phyloP scores from a whole-genome alignment of 768 basidiomycete genomes.

The Calocybe cyanea region DNA sequence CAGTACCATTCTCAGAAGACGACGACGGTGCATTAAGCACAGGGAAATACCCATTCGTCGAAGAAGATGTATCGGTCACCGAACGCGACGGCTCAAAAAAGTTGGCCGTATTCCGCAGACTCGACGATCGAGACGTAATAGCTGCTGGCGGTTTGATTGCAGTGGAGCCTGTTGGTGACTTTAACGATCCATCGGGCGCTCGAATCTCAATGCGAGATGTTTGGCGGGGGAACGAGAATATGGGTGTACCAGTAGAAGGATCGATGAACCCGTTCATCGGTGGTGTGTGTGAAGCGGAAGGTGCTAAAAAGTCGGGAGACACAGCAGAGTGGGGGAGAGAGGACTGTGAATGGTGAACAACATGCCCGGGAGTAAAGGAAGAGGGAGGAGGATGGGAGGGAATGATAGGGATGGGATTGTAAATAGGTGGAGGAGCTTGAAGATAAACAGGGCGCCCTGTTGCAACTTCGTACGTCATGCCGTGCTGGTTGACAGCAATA shows the following conservation, averaged over 20 bases:
- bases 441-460: conserved; percentile 80
- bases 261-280: conserved; percentile 63
- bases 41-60: conserved; percentile 17
- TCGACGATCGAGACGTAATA: conserved; percentile 30
- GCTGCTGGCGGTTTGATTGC: conserved; percentile 23
- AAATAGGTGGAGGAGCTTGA: conserved; percentile 56
- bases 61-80: conserved; percentile 12
- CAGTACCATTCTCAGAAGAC: conserved; percentile 9
- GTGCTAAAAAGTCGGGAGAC: conserved; percentile 61
- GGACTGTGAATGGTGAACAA: conserved; percentile 47
- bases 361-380: conserved; percentile 57
- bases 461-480: conserved; percentile 77
- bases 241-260: conserved; percentile 60
- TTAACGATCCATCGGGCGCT: conserved; percentile 39
- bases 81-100: conserved; percentile 44
- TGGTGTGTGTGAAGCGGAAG: conserved; percentile 52
- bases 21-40: conserved; percentile 9
- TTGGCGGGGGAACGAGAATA: conserved; percentile 73
- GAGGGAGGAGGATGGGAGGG: conserved; percentile 50
- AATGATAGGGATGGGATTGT: conserved; percentile 64
- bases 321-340: conserved; percentile 30
- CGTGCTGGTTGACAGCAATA: conserved; percentile 68
- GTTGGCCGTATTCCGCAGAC: conserved; percentile 48
- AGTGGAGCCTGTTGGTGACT: no score
- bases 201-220: conserved; percentile 73